These are phyloP conservation scores for Epichloe aotearoae DNA, from an alignment of 2,329 filamentous ascomycete species.

Conservation along the genomic window DNA sequence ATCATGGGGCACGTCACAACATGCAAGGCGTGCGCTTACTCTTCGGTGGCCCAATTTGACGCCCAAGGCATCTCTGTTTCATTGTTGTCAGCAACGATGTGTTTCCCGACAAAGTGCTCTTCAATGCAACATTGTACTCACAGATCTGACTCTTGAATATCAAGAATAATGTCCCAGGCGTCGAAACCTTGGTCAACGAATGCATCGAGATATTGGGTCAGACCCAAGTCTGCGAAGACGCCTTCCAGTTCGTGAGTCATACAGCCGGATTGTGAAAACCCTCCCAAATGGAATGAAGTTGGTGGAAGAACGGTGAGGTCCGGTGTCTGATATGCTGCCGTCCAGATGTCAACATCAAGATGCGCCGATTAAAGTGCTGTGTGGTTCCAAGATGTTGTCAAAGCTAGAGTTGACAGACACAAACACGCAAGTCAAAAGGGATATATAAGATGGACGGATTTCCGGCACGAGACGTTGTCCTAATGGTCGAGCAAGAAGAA, in stretches of 20 bases:
- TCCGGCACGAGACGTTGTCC: neutral
- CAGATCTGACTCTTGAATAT: constrained; percentile 77
- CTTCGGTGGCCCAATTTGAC: constrained; percentile 73
- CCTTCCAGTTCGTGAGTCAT: constrained; percentile 47
- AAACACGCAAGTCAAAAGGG: neutral
- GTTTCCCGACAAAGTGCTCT: neutral
- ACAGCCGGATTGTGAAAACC: constrained; percentile 10
- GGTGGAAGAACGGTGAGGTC: neutral
- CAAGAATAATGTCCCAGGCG: constrained; percentile 69
- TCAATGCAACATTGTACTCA: constrained; percentile 27
- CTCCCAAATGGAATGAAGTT: neutral
- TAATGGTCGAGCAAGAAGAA: neutral
- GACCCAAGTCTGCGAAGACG: constrained; percentile 61
- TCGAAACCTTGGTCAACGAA: constrained; percentile 75
- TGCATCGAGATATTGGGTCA: constrained; percentile 60
- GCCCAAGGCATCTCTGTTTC: constrained; percentile 50
- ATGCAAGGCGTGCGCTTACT: constrained; percentile 35
- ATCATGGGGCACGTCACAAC: constrained; percentile 3
- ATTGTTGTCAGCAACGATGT: constrained; percentile 11
- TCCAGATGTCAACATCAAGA: constrained; percentile 8
- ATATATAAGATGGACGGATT: neutral
- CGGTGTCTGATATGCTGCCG: neutral
- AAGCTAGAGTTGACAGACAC: neutral
- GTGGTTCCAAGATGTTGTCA: neutral
- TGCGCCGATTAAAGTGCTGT: neutral